phyloP scores from a whole-genome alignment of 1,284 basidiomycete species.

The Cutaneotrichosporon arboriforme region DNA sequence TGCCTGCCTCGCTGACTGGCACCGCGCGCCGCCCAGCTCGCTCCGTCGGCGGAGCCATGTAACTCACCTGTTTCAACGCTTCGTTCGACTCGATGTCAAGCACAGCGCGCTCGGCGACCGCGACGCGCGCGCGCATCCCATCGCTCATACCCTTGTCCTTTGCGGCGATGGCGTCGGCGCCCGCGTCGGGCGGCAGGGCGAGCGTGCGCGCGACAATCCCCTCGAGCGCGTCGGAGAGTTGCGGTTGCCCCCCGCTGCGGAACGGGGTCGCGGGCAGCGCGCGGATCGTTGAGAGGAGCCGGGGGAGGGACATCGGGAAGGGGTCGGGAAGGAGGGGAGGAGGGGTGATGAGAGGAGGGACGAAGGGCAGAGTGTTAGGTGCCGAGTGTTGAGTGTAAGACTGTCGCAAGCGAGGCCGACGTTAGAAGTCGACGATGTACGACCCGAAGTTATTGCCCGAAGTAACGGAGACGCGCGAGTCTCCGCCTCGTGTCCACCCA shows the following conservation, averaged over 20 bases:
- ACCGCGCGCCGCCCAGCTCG: background rate
- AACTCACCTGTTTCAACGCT: conserved; percentile 31
- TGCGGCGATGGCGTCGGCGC: conserved; percentile 10
- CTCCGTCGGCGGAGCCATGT: too few species aligned
- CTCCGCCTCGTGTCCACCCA: background rate
- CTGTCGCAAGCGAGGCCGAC: too few species aligned
- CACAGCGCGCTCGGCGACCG: conserved; percentile 20
- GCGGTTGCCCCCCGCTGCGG: conserved; percentile 29
- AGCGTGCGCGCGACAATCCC: conserved; percentile 29
- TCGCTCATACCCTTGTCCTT: conserved; percentile 5
- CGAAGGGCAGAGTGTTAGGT: too few species aligned
- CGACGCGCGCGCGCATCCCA: conserved; percentile 16
- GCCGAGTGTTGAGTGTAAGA: too few species aligned
- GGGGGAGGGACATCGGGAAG: conserved; percentile 3
- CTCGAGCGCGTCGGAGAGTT: conserved; percentile 36
- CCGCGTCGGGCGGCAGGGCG: conserved; percentile 12
- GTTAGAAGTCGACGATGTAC: too few species aligned
- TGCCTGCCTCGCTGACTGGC: background rate
- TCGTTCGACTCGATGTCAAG: conserved; percentile 22
- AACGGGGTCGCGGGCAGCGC: conserved; percentile 37
- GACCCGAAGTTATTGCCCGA: too few species aligned
- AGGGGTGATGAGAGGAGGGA: background rate
- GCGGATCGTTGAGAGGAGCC: conserved; percentile 27
- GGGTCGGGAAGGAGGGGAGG: background rate
- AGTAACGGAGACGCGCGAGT: too few species aligned